Evolutionary conservation across 1,284 basidiomycete genomes (phyloP).

Genomic region (Amylostereum chailletii): DNA sequence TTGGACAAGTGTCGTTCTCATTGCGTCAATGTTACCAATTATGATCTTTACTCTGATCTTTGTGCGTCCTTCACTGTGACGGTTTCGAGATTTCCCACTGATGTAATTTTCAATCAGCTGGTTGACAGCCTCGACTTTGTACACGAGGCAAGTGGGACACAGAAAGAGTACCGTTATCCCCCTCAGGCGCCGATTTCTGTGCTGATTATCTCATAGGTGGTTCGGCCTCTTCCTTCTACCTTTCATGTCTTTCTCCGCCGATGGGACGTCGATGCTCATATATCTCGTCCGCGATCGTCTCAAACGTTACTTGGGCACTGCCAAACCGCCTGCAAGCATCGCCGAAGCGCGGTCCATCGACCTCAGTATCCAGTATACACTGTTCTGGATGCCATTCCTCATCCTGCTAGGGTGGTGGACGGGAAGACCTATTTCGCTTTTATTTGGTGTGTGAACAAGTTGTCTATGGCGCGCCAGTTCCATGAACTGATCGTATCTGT

Average conservation of each 20-base stretch:
- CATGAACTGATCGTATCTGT: background rate
- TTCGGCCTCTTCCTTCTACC: constrained; percentile 65
- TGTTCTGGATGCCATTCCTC: constrained; percentile 60
- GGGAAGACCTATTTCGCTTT: constrained; percentile 38
- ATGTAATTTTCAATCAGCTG: constrained; percentile 27
- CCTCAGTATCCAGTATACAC: constrained; percentile 54
- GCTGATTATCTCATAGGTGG: constrained; percentile 32
- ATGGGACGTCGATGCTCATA: constrained; percentile 46
- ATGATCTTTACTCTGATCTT: constrained; percentile 63
- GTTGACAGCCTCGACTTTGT: constrained; percentile 54
- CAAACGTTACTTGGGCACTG: constrained; percentile 7
- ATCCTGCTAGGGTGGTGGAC: constrained; percentile 54
- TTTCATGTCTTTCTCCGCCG: constrained; percentile 59
- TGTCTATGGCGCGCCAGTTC: background rate
- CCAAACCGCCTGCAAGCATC: constrained; percentile 22
- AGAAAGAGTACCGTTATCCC: constrained; percentile 31
- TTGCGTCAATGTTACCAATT: constrained; percentile 43
- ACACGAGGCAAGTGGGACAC: constrained; percentile 30
- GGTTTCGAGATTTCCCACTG: background rate
- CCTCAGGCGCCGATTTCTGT: background rate
- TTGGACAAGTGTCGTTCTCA: constrained; percentile 45
- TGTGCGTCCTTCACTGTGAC: constrained; percentile 26
- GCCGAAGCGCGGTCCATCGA: constrained; percentile 56
- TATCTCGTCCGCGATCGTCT: constrained; percentile 32
- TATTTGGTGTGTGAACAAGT: constrained; percentile 31